Base-by-base conservation (phyloP, 1,284 basidiomycete species). In the Vanrija sp. region DNA sequence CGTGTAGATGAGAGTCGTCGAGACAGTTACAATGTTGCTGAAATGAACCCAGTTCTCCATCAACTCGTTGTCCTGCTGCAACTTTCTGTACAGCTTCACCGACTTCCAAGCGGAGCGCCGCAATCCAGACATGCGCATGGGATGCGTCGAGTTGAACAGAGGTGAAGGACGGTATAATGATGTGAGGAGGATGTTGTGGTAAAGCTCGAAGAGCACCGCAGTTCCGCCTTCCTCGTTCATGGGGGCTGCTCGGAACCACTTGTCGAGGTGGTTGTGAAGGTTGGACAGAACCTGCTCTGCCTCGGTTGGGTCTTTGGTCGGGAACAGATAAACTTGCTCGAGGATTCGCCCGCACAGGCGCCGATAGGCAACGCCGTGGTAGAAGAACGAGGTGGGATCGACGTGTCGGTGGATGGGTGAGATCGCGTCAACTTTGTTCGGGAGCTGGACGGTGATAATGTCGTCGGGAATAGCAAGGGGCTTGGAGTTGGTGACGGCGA, bases 71-170 rank as follows among this genome's bases (percentile, higher is more conserved):
- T 3, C 10, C 20, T 25, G 20, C n/a, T 24, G 25, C 15, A 44
- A 19, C 7, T 44, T 16, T 31, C 36, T 20, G 15, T n/a, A 36
- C n/a, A 57, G 59, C 47, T 57, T 42, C 55, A 46, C n/a, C 6
- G 42, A 20, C 16, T 24, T 20, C 20, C 42, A 44, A 8, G 42
- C 42, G 6, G 42, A 44, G n/a, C 20, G 20, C n/a, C 42, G 42
- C 10, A 44, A 16, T 9, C 20, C 42, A 44, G 42, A 24, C 42
- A 44, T 44, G 6, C 42, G 42, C 24, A 24, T 23, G 9, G 42
- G 22, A 9, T 44, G 42, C 15, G 42, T 44, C 15, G 20, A 24
- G 7, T 10, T 24, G 42, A 44, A 44, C 6, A 44, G 24, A 5
- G n/a, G 42, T n/a, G 42, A 44, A 23, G 42, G 42, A 4, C 42